Percentiles rank a stretch among this genome's conserved stretches.
These are phyloP conservation scores for Leptodermis oblonga DNA, from an alignment of 257 asterid genomes.

Conservation along the genomic window DNA sequence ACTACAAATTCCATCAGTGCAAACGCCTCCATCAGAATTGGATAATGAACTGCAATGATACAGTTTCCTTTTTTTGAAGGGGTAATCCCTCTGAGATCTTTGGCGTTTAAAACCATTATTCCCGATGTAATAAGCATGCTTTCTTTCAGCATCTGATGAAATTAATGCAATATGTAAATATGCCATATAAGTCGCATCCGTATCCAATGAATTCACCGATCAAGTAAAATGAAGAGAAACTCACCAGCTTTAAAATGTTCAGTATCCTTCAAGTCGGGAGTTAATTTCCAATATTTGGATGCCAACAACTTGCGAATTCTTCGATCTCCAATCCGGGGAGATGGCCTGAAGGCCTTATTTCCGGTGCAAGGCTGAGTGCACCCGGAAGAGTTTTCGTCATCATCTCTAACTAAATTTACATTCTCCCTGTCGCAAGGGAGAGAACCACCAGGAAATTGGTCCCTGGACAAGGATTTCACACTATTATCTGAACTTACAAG, in stretches of 20 bases:
- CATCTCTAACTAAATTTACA: conserved; percentile 86
- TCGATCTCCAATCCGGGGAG: conserved; percentile 37
- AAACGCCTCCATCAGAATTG: conserved; percentile 47
- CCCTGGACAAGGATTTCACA: conserved; percentile 44
- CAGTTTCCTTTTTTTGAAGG: conserved; percentile 86
- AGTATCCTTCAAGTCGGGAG: conserved; percentile 44
- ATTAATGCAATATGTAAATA: conserved; percentile 14
- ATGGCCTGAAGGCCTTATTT: conserved; percentile 56
- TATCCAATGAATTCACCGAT: not conserved
- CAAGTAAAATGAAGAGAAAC: conserved; percentile 20
- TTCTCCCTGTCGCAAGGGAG: conserved; percentile 41
- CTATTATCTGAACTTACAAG: conserved; percentile 59
- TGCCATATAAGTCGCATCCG: not conserved
- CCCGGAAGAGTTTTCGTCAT: conserved; percentile 73
- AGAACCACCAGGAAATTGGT: conserved; percentile 49
- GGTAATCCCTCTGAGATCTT: conserved; percentile 78
- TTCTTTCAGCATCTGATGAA: conserved; percentile 41
- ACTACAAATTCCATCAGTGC: conserved; percentile 43
- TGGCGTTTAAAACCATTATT: conserved; percentile 51
- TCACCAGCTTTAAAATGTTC: conserved; percentile 51
- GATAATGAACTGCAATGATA: conserved; percentile 45
- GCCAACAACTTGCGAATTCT: conserved; percentile 45
- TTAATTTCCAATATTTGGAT: conserved; percentile 49
- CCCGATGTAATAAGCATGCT: conserved; percentile 35
- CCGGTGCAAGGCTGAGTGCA: conserved; percentile 50